A percentile compares a stretch with the other conserved stretches of the same genome.
These are phyloP conservation scores for Xylaria sp. DNA, from an alignment of 2,329 filamentous ascomycete genomes.

Conservation along the genomic window DNA sequence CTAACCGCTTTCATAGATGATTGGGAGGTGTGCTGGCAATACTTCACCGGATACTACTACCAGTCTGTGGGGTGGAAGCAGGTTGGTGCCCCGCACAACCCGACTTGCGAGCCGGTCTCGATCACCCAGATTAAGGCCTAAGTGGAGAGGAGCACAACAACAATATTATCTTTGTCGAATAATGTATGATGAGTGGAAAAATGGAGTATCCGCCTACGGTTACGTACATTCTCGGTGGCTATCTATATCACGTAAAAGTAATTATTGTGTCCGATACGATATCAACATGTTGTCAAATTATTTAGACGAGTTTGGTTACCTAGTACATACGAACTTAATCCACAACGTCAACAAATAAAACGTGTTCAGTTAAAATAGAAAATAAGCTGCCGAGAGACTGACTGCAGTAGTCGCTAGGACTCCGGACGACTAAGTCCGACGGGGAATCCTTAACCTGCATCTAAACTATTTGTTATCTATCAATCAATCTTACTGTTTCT, in stretches of 20 bases:
- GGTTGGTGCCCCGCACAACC: slow-evolving; percentile 47
- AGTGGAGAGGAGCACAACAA: not conserved
- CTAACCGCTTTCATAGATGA: slow-evolving; percentile 38
- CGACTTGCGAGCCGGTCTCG: slow-evolving; percentile 50
- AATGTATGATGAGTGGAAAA: slow-evolving; percentile 23
- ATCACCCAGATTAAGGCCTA: slow-evolving; percentile 41
- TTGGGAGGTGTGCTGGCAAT: slow-evolving; percentile 51
- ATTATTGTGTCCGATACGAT: slow-evolving; percentile 6
- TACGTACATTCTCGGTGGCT: not conserved
- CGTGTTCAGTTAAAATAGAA: not conserved
- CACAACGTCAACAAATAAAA: not conserved
- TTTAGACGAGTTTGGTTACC: not conserved
- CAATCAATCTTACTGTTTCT: slow-evolving; percentile 9
- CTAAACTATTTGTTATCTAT: not conserved
- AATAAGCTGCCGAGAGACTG: too few species aligned
- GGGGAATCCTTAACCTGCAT: not conserved
- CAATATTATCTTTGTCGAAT: slow-evolving; percentile 11
- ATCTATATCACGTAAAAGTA: slow-evolving; percentile 15
- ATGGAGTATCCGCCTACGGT: not conserved
- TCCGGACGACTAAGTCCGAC: not conserved
- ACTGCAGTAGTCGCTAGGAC: too few species aligned
- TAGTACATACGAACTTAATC: not conserved
- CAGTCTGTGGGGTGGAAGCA: slow-evolving; percentile 49
- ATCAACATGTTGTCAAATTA: not conserved
- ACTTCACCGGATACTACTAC: slow-evolving; percentile 49